phyloP scores from a whole-genome alignment of 176 grass and related monocot genomes.

The Oryza punctata region DNA sequence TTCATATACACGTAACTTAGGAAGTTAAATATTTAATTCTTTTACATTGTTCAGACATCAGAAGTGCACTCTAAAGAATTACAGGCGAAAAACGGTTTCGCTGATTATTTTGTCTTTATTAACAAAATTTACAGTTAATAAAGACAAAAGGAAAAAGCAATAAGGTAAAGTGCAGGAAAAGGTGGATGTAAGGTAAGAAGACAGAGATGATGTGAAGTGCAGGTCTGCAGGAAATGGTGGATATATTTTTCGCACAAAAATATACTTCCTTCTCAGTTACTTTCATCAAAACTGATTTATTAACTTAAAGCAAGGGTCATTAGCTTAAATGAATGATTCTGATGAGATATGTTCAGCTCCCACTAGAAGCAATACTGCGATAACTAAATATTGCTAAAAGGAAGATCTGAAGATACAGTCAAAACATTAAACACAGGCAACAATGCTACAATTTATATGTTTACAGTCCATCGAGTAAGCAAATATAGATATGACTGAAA shows the following conservation, averaged over 20 bases:
- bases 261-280: background rate
- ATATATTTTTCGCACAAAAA: background rate
- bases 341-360: background rate
- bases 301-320: background rate
- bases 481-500: no score
- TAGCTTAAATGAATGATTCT: background rate
- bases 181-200: background rate
- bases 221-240: background rate
- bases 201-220: constrained; percentile 6
- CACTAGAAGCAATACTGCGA: background rate
- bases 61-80: constrained; percentile 6
- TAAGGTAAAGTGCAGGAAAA: constrained; percentile 9
- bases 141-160: background rate
- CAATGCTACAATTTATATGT: background rate
- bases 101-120: no score
- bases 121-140: constrained; percentile 32
- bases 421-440: background rate
- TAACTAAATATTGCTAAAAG: background rate
- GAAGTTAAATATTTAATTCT: no score
- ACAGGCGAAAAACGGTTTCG: constrained; percentile 4
- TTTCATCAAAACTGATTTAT: background rate
- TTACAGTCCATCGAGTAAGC: background rate
- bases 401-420: background rate
- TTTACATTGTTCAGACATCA: constrained; percentile 33
- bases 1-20: no score